Evolutionary conservation across 495 filamentous ascomycete species (phyloP).

Genomic region (Halenospora varia): DNA sequence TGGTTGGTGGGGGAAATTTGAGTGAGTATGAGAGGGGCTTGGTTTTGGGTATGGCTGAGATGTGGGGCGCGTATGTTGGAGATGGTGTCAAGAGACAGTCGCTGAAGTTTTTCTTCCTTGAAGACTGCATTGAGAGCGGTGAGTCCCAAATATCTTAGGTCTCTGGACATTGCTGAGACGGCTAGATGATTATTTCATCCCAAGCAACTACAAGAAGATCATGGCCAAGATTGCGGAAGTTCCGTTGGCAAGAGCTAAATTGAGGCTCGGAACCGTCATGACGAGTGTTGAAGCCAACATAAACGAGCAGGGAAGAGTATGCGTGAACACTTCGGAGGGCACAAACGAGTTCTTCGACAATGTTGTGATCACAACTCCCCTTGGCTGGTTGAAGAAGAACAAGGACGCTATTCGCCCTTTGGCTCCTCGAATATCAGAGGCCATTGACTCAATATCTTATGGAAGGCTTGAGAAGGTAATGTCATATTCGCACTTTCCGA

Average conservation of each 20-base stretch:
- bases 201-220: constrained; percentile 76
- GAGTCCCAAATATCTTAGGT: constrained; percentile 8
- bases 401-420: constrained; percentile 67
- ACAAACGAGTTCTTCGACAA: constrained; percentile 66
- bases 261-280: constrained; percentile 43
- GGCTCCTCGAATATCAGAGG: constrained; percentile 58
- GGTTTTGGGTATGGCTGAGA: constrained; percentile 59
- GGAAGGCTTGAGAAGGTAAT: constrained; percentile 79
- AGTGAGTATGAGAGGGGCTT: constrained; percentile 30
- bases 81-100: constrained; percentile 71
- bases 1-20: background rate
- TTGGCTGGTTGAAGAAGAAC: constrained; percentile 85
- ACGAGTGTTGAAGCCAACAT: constrained; percentile 33
- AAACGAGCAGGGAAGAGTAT: constrained; percentile 33
- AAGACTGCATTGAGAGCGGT: constrained; percentile 89
- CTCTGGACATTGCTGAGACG: constrained; percentile 6
- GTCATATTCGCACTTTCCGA: background rate
- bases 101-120: constrained; percentile 84
- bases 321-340: constrained; percentile 51
- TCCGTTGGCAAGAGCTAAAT: constrained; percentile 55
- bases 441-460: constrained; percentile 75
- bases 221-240: constrained; percentile 60
- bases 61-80: constrained; percentile 88
- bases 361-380: constrained; percentile 74
- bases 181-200: constrained; percentile 79